Evolutionary conservation across 306 rosid genomes (phyloP).

Genomic region (Calophaca sinica): DNA sequence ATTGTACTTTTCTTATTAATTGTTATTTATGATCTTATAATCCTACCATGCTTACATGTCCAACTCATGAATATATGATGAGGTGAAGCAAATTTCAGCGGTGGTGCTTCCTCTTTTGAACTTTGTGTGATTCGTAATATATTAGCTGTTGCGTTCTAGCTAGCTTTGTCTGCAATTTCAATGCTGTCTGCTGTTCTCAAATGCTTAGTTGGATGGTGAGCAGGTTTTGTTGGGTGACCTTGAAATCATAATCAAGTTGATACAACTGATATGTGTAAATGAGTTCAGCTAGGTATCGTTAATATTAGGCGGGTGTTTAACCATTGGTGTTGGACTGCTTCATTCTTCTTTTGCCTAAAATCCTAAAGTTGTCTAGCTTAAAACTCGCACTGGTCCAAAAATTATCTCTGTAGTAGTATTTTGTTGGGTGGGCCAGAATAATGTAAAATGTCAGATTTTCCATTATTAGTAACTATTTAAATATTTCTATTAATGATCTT

Average conservation of each 20-base stretch:
- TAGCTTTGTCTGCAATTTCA: conserved; percentile 26
- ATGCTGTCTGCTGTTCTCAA: conserved; percentile 21
- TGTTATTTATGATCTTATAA: neutral
- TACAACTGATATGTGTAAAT: conserved; percentile 1
- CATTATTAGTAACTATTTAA: neutral
- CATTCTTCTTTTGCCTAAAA: neutral
- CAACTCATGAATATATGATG: conserved; percentile 6
- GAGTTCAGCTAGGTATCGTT: conserved; percentile 17
- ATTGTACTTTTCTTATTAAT: conserved; percentile 31
- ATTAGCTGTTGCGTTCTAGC: conserved; percentile 21
- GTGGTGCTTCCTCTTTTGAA: conserved; percentile 24
- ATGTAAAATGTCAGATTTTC: conserved; percentile 5
- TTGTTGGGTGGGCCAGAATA: conserved; percentile 23
- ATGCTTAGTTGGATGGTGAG: conserved; percentile 23
- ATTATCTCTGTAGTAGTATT: conserved; percentile 13
- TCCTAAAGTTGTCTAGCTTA: too few relatives aligned
- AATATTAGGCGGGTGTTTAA: neutral
- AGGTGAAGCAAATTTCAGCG: conserved; percentile 18
- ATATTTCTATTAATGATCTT: neutral
- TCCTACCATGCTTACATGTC: neutral
- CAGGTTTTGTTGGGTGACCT: conserved; percentile 37
- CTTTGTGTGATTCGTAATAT: conserved; percentile 12
- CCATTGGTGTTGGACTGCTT: conserved; percentile 5
- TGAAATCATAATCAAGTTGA: conserved; percentile 11
- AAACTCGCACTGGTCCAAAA: neutral